Conservation (phyloP, 2,329 filamentous ascomycete species). For the Cladosporium sp. region DNA sequence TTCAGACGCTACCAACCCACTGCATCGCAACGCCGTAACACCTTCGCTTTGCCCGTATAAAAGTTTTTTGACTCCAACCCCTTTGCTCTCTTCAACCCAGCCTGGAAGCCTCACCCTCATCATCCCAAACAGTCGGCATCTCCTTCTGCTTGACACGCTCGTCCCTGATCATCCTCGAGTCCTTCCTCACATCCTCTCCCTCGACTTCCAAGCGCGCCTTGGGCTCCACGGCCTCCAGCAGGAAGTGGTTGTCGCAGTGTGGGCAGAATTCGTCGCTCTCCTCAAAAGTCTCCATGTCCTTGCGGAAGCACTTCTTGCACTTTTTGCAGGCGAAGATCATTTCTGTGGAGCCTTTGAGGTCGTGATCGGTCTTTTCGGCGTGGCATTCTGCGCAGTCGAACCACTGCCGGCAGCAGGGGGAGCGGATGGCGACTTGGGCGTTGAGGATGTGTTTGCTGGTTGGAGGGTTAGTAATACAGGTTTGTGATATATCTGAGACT, state of each 20-base stretch:
- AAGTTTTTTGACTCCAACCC: background rate
- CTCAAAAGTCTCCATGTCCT: slow-evolving; percentile 86
- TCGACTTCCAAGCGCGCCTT: slow-evolving; percentile 81
- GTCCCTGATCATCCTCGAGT: slow-evolving; percentile 87
- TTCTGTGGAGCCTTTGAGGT: slow-evolving; percentile 67
- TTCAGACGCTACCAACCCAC: too few species aligned
- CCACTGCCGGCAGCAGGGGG: slow-evolving; percentile 96
- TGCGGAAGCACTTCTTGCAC: slow-evolving; percentile 97
- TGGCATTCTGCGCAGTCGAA: slow-evolving; percentile 98
- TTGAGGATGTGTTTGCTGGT: slow-evolving; percentile 96
- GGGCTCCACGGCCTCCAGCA: slow-evolving; percentile 81
- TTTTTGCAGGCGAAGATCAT: slow-evolving; percentile 98
- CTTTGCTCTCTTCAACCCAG: slow-evolving; percentile 22
- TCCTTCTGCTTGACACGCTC: slow-evolving; percentile 59
- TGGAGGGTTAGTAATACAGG: background rate
- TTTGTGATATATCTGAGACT: background rate
- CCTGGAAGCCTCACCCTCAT: slow-evolving; percentile 30
- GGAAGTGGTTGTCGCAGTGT: slow-evolving; percentile 97
- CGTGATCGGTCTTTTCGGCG: slow-evolving; percentile 64
- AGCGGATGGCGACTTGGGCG: slow-evolving; percentile 92
- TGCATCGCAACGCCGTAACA: too few species aligned
- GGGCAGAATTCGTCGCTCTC: slow-evolving; percentile 98
- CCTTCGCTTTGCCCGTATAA: too few species aligned
- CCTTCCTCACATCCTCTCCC: slow-evolving; percentile 80
- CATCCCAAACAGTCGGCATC: slow-evolving; percentile 28